Evolutionary conservation across 306 rosid genomes (phyloP).

Genomic region (Lathyrus tuberosus): DNA sequence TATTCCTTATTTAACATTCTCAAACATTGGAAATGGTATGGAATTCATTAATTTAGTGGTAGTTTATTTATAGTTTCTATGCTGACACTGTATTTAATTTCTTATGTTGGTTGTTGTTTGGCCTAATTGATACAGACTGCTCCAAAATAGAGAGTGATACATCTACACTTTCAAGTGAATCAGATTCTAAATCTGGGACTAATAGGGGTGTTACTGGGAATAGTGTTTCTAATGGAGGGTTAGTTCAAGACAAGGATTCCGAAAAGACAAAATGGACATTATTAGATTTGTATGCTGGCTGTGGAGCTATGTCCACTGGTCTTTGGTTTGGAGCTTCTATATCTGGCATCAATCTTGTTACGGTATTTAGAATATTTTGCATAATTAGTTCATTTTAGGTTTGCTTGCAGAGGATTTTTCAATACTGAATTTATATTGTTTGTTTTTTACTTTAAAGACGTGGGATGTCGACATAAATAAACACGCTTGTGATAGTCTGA

Average conservation of each 20-base stretch:
- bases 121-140: too few species aligned
- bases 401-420: background rate
- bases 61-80: too few species aligned
- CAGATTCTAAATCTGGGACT: conserved; percentile 31
- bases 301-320: conserved; percentile 63
- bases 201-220: background rate
- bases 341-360: conserved; percentile 47
- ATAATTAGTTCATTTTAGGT: background rate
- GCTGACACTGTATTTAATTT: too few species aligned
- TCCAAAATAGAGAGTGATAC: too few species aligned
- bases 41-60: too few species aligned
- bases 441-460: too few species aligned
- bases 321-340: conserved; percentile 49
- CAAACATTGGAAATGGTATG: conserved; percentile 36
- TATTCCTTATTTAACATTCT: conserved; percentile 37
- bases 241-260: background rate
- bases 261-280: conserved; percentile 30
- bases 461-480: too few species aligned
- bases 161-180: conserved; percentile 48
- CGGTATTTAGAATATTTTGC: conserved; percentile 38
- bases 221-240: background rate
- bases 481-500: too few species aligned
- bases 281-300: conserved; percentile 50
- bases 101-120: too few species aligned
- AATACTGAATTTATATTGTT: too few species aligned